Evolutionary conservation across 192 early-diverging fungal genomes (phyloP).

Genomic region (Tieghemiomyces parasiticus): DNA sequence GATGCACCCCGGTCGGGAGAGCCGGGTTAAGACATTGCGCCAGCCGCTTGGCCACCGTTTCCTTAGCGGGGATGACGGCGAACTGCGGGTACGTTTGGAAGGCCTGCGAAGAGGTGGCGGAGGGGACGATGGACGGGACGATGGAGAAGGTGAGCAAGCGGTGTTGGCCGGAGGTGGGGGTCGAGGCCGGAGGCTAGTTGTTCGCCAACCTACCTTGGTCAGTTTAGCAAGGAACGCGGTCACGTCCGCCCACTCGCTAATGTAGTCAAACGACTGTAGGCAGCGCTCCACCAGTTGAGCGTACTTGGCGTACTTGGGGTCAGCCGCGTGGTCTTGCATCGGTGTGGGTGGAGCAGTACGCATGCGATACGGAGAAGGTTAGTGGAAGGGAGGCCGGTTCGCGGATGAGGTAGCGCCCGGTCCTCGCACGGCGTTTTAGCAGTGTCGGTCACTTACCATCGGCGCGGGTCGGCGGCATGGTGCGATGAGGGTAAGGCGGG

Average conservation of each 20-base stretch:
- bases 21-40: constrained; percentile 93
- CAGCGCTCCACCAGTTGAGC: constrained; percentile 67
- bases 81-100: constrained; percentile 68
- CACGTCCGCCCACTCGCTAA: constrained; percentile 92
- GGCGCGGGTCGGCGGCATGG: too few species aligned
- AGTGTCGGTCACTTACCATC: too few species aligned
- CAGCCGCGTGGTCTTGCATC: constrained; percentile 16
- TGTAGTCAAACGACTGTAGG: constrained; percentile 81
- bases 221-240: constrained; percentile 79
- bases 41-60: constrained; percentile 74
- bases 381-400: too few species aligned
- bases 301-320: constrained; percentile 75
- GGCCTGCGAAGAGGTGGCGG: constrained; percentile 28
- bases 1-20: constrained; percentile 86
- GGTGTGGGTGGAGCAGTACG: too few species aligned
- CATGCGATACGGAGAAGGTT: too few species aligned
- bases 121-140: not conserved
- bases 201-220: constrained; percentile 40
- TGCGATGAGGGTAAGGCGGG: too few species aligned
- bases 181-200: too few species aligned
- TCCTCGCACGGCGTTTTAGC: too few species aligned
- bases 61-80: constrained; percentile 63
- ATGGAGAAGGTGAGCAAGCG: too few species aligned
- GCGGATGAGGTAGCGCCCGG: too few species aligned
- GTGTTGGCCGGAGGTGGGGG: too few species aligned